phyloP scores from a whole-genome alignment of 1,284 basidiomycete species.

The Gastroboletus turbinatus region DNA sequence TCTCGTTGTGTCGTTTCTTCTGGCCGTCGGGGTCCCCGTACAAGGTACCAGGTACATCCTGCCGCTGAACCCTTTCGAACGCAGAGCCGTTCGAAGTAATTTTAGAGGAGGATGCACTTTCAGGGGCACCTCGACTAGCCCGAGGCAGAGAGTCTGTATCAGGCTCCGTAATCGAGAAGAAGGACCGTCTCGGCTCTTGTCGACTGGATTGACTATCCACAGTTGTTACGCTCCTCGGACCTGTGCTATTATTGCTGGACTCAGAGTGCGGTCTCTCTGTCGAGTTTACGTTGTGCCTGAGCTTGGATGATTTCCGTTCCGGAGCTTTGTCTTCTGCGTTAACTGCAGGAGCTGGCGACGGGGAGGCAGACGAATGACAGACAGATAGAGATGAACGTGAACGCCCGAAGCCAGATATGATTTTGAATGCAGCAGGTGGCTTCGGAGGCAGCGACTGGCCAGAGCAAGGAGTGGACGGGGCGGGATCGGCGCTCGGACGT shows the following conservation, averaged over 20 bases:
- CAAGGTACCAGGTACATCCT: constrained; percentile 38
- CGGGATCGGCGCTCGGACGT: constrained; percentile 51
- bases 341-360: constrained; percentile 26
- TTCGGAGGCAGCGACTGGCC: constrained; percentile 34
- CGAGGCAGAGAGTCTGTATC: constrained; percentile 20
- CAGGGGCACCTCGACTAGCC: constrained; percentile 10
- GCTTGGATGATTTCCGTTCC: constrained; percentile 32
- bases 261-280: constrained; percentile 49
- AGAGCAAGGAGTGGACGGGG: constrained; percentile 35
- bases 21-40: constrained; percentile 35
- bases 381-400: constrained; percentile 47
- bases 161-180: constrained; percentile 28
- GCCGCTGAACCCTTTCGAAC: constrained; percentile 18
- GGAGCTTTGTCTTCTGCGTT: constrained; percentile 31
- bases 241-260: constrained; percentile 51
- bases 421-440: constrained; percentile 61
- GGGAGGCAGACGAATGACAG: constrained; percentile 24
- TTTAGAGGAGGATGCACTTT: constrained; percentile 14
- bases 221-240: constrained; percentile 46
- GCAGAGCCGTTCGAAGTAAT: constrained; percentile 9
- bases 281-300: constrained; percentile 33
- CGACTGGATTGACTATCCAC: constrained; percentile 37
- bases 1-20: constrained; percentile 41
- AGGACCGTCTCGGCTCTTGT: constrained; percentile 33
- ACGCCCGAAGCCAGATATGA: constrained; percentile 60